phyloP scores from a whole-genome alignment of 805 yeast species.

The Candida easanensis region DNA sequence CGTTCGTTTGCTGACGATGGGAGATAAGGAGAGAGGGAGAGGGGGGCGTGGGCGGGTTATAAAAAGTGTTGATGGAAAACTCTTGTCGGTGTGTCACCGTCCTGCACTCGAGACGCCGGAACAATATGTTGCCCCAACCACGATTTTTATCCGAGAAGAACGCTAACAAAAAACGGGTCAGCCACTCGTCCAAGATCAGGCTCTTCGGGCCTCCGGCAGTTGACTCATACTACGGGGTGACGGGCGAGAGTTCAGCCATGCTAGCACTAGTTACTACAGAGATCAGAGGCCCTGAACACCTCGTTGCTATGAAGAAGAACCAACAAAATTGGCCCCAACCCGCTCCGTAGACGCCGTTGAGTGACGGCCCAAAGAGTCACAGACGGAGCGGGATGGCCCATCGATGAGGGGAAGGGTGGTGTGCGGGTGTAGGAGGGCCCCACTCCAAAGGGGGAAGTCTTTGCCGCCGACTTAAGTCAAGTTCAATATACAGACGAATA shows the following conservation, averaged over 20 bases:
- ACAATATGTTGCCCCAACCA: constrained; percentile 4
- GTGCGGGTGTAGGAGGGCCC: neutral
- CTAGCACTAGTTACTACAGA: too few relatives aligned
- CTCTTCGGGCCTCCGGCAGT: constrained; percentile 2
- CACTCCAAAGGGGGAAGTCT: neutral
- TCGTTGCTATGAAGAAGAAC: too few relatives aligned
- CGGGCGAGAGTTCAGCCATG: neutral
- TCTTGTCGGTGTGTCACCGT: constrained; percentile 1
- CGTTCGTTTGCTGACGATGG: too few relatives aligned
- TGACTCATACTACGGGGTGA: neutral
- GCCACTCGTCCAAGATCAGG: neutral
- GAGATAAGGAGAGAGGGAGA: neutral
- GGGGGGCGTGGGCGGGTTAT: neutral
- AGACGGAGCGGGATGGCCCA: constrained; percentile 1
- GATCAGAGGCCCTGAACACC: neutral
- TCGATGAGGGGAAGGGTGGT: constrained; percentile 3
- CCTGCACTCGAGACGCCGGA: neutral
- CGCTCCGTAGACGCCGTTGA: too few relatives aligned
- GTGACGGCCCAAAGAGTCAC: neutral
- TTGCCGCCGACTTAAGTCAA: too few relatives aligned
- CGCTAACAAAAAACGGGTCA: neutral
- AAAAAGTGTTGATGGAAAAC: neutral
- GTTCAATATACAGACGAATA: too few relatives aligned
- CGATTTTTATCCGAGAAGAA: neutral
- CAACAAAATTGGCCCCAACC: too few relatives aligned